Percentiles rank a stretch among this genome's conserved stretches.
phyloP scores from a whole-genome alignment of 1,284 basidiomycete genomes.

The Lentinula novae-zelandiae region DNA sequence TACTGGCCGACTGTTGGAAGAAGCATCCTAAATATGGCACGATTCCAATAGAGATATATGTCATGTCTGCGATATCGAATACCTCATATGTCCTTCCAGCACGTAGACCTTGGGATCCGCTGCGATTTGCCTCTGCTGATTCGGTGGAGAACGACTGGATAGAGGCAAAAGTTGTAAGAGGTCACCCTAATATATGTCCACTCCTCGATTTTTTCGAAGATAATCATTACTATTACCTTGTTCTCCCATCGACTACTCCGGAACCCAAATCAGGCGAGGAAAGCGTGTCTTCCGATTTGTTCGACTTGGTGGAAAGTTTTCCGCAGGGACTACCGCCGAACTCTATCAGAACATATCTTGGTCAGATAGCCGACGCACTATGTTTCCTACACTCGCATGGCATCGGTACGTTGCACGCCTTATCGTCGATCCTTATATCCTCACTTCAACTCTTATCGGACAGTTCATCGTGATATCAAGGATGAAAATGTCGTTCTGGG shows the following conservation, averaged over 20 bases:
- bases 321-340: conserved; percentile 81
- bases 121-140: conserved; percentile 31
- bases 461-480: conserved; percentile 97
- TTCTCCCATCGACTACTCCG: conserved; percentile 69
- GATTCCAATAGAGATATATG: conserved; percentile 98
- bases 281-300: conserved; percentile 76
- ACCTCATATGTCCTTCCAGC: conserved; percentile 71
- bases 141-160: conserved; percentile 47
- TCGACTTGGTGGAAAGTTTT: conserved; percentile 90
- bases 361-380: conserved; percentile 92
- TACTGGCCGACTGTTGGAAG: conserved; percentile 99
- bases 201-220: conserved; percentile 98
- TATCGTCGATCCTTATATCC: not conserved
- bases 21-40: conserved; percentile 92
- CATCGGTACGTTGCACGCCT: conserved; percentile 53
- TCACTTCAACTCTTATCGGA: conserved; percentile 11
- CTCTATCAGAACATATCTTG: conserved; percentile 82
- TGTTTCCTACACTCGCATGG: conserved; percentile 89
- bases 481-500: conserved; percentile 95
- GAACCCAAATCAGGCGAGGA: conserved; percentile 49
- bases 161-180: conserved; percentile 68
- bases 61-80: conserved; percentile 87
- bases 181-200: conserved; percentile 91
- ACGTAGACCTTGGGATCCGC: conserved; percentile 78
- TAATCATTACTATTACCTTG: conserved; percentile 93